phyloP scores from a whole-genome alignment of 164 flowering plant species.

The Brasenia schreberi region DNA sequence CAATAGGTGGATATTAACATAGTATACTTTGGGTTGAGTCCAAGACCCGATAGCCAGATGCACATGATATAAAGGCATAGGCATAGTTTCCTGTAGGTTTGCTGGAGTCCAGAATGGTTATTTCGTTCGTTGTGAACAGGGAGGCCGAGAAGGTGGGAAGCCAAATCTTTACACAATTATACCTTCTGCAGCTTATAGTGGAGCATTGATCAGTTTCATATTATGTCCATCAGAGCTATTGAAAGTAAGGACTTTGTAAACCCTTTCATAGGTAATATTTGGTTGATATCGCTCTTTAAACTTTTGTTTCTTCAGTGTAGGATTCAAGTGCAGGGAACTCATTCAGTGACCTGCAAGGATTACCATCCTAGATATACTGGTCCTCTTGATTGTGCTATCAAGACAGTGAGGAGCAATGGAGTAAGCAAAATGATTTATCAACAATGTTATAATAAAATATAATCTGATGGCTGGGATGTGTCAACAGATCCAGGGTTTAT shows the following conservation, averaged over 20 bases:
- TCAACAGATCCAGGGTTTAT: conserved; percentile 67
- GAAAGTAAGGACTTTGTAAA: conserved; percentile 36
- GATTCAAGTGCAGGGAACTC: conserved; percentile 92
- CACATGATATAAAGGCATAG: no score
- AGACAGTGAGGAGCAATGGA: conserved; percentile 66
- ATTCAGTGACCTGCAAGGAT: conserved; percentile 37
- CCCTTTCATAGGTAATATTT: background rate
- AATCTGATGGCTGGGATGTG: conserved; percentile 10
- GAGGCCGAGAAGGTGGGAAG: conserved; percentile 24
- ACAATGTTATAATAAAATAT: background rate
- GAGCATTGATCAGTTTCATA: conserved; percentile 70
- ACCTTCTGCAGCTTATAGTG: conserved; percentile 77
- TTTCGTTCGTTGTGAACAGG: conserved; percentile 17
- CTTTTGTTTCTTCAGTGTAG: conserved; percentile 66
- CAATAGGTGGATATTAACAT: no score
- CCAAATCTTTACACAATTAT: conserved; percentile 58
- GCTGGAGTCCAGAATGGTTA: background rate
- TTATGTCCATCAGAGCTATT: conserved; percentile 84
- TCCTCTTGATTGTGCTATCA: conserved; percentile 71
- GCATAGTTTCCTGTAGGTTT: no score
- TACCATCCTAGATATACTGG: conserved; percentile 35
- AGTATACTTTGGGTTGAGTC: background rate
- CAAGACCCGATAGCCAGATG: no score
- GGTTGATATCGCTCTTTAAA: background rate
- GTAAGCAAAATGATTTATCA: conserved; percentile 23